Conservation (phyloP, 1,284 basidiomycete genomes). For the Cryptococcus neoformans region DNA sequence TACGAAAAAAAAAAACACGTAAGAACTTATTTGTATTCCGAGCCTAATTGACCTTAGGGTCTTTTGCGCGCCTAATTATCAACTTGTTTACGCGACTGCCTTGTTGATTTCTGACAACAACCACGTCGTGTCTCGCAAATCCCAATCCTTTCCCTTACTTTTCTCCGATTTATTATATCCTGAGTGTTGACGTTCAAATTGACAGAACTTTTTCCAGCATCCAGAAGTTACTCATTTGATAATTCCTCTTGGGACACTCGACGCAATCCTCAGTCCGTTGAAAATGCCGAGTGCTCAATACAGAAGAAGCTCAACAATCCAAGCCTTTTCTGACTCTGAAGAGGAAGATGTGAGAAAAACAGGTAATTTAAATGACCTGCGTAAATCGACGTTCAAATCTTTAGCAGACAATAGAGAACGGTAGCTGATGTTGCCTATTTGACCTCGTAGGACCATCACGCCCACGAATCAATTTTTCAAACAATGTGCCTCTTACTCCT, state of each 20-base stretch:
- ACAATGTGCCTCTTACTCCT: conserved; percentile 6
- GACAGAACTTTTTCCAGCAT: not conserved
- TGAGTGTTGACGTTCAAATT: not conserved
- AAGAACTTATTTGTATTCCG: no score
- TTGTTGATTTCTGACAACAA: not conserved
- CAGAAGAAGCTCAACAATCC: not conserved
- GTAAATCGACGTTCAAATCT: not conserved
- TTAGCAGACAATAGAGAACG: not conserved
- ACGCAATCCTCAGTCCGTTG: not conserved
- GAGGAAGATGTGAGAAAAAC: not conserved
- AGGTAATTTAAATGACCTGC: not conserved
- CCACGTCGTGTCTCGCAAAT: no score
- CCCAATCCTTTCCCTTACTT: no score
- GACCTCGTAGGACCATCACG: not conserved
- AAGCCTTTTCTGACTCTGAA: conserved; percentile 5
- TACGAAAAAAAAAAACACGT: no score
- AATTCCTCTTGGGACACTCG: not conserved
- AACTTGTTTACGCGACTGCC: not conserved
- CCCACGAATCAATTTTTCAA: not conserved
- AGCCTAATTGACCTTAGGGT: no score
- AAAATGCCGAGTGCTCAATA: not conserved
- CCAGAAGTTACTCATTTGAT: not conserved
- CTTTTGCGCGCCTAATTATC: no score
- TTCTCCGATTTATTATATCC: not conserved
- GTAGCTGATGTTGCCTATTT: not conserved